Conservation (phyloP, 345 rosid species). For the Hibiscus syriacus region DNA sequence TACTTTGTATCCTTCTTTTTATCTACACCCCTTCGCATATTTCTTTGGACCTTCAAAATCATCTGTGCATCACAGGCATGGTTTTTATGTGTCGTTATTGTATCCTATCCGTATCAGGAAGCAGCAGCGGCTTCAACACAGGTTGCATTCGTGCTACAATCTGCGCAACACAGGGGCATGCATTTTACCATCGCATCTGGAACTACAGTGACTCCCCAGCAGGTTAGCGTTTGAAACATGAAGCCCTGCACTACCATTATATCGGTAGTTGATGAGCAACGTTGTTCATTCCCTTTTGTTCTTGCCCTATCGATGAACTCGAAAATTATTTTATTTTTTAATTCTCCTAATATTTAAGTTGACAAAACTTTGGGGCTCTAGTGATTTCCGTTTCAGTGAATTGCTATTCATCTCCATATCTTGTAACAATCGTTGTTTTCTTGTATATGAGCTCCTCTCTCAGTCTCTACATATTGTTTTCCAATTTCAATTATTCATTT, state of each 20-base stretch:
- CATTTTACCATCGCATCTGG: conserved; percentile 1
- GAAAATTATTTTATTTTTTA: neutral
- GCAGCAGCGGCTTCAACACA: conserved; percentile 80
- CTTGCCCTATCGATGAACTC: neutral
- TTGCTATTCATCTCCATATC: neutral
- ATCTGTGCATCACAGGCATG: neutral
- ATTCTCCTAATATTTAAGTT: neutral
- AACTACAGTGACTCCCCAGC: conserved; percentile 30
- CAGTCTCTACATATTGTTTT: neutral
- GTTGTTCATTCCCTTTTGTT: neutral
- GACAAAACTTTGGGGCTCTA: neutral
- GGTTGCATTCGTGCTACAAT: conserved; percentile 78
- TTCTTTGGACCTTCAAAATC: neutral
- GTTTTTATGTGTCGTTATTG: neutral
- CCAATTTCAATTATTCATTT: no score
- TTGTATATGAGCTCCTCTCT: neutral
- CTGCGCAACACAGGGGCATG: conserved; percentile 45
- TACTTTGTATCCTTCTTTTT: neutral
- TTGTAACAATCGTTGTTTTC: neutral
- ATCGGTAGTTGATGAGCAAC: neutral
- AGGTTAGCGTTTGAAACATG: conserved; percentile 32
- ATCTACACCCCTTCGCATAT: neutral
- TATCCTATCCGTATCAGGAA: conserved; percentile 42
- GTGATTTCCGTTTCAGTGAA: neutral
- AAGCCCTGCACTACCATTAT: conserved; percentile 3